Evolutionary conservation across 2,329 filamentous ascomycete species (phyloP).

Genomic region (Stachybotrys elegans): DNA sequence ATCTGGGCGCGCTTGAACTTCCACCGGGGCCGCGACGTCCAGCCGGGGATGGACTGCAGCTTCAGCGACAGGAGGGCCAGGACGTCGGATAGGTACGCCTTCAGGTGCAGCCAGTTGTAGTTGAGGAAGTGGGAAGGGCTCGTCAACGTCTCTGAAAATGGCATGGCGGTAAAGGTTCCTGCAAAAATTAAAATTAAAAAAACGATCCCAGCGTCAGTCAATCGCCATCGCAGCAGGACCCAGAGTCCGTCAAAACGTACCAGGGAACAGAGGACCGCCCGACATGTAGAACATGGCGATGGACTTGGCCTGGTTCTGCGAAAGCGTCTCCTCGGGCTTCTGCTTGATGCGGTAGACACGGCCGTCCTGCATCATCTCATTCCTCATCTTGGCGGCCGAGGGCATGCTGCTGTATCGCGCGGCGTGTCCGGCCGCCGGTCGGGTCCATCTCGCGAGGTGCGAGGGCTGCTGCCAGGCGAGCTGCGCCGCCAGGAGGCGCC

Average conservation of each 20-base stretch:
- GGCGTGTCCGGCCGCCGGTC: no score
- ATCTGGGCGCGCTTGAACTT: constrained; percentile 36
- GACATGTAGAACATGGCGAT: constrained; percentile 28
- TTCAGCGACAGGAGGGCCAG: constrained; percentile 31
- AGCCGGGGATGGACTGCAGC: constrained; percentile 39
- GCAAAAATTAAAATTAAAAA: no score
- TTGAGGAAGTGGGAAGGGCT: constrained; percentile 20
- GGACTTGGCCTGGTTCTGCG: constrained; percentile 7
- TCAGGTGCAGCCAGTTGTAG: constrained; percentile 33
- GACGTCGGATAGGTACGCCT: constrained; percentile 29
- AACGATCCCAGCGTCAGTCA: background rate
- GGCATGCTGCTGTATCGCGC: no score
- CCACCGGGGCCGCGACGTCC: constrained; percentile 36
- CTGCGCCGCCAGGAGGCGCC: no score
- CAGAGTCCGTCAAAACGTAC: constrained; percentile 9
- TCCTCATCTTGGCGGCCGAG: background rate
- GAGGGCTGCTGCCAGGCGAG: no score
- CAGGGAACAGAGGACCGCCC: constrained; percentile 28
- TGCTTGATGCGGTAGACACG: background rate
- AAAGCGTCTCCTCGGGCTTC: background rate
- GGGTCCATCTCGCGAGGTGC: no score
- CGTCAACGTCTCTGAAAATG: constrained; percentile 27
- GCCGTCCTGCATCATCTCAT: background rate
- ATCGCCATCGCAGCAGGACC: background rate
- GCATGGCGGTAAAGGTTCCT: constrained; percentile 46